A percentile compares a stretch with the other conserved stretches of the same genome.
Evolutionary conservation across 2,329 filamentous ascomycete species (phyloP).

Genomic region (Daldinia sp.): DNA sequence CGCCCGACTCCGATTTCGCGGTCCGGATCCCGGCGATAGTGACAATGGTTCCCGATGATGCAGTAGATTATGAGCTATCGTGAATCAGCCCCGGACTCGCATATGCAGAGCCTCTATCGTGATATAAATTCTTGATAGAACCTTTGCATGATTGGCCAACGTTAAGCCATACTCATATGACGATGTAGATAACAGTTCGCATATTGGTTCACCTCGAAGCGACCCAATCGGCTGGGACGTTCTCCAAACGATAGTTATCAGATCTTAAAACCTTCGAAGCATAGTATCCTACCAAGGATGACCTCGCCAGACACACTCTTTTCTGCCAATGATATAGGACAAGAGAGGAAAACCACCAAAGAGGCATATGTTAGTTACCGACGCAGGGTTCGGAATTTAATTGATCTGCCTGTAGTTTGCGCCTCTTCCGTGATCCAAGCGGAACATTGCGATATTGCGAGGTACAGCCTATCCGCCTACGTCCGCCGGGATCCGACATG

Average conservation of each 20-base stretch:
- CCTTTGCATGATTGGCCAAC: constrained; percentile 4
- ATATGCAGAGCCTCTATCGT: constrained; percentile 18
- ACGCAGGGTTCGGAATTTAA: constrained; percentile 30
- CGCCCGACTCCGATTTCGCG: neutral
- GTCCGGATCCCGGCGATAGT: neutral
- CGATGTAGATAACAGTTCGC: constrained; percentile 15
- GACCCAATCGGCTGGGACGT: constrained; percentile 16
- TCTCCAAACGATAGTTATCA: constrained; percentile 1
- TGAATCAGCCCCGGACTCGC: constrained; percentile 22
- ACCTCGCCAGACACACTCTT: constrained; percentile 2
- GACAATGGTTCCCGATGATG: constrained; percentile 10
- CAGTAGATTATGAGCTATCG: constrained; percentile 21
- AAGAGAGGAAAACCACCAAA: neutral
- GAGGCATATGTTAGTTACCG: constrained; percentile 24
- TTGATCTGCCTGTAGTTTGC: constrained; percentile 18
- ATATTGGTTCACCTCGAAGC: constrained; percentile 4
- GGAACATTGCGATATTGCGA: constrained; percentile 15
- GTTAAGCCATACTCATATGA: neutral
- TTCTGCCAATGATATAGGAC: constrained; percentile 13
- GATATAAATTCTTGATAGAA: neutral
- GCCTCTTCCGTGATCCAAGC: constrained; percentile 9
- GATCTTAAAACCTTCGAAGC: constrained; percentile 11
- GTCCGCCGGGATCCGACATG: constrained; percentile 21
- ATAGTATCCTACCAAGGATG: constrained; percentile 11
- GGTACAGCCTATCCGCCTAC: constrained; percentile 26